Evolutionary conservation across 2,329 filamentous ascomycete genomes (phyloP), one percentile per base, ranked within the genome.

Genomic region (Penicillium sp.): DNA sequence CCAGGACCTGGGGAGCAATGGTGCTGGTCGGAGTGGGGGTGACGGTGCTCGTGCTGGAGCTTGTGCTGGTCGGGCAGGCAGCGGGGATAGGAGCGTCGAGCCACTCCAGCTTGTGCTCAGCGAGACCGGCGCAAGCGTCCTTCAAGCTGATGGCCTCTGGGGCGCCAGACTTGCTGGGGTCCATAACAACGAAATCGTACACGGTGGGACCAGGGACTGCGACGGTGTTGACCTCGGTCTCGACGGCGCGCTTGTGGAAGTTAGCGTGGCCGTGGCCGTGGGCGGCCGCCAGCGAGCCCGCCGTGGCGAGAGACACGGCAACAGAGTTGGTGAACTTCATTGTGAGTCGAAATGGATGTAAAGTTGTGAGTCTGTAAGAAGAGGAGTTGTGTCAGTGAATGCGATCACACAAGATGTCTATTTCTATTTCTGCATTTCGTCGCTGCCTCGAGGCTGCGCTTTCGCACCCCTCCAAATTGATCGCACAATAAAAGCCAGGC

Each of bases 101-200:
- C 73, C 82, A 93, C 50, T 75, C 68, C 37, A 81, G 65, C 38
- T 80, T 78, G 42, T 89, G 86, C 51, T 84, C 78, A 47, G 77
- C 71, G 58, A 97, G 77, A 54, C 89, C 88, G 45, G 79, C 65
- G 71, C 85, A 77, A 44, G 89, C 89, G 50, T 89, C 78, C 0
- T 78, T 69, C 20, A 53, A 44, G 44, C 50, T 49, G 46, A 67
- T 60, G 18, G 44, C 7, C 49, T 65, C 37, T 39, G 54, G 40
- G 7, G 39, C 7, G 7, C 42, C 47, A 26, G 40, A 11, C 50
- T 78, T 70, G 43, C 75, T 73, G 57, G 95, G 77, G 27, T 72
- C 53, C 61, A 82, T 59, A 50, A 84, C 85, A 50, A 85, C 80
- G 44, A 90, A 73, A 64, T 85, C 77, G 71, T 90, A 96, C 46